Conservation (phyloP, 2,329 filamentous ascomycete species). For the Penicillium nordicum region DNA sequence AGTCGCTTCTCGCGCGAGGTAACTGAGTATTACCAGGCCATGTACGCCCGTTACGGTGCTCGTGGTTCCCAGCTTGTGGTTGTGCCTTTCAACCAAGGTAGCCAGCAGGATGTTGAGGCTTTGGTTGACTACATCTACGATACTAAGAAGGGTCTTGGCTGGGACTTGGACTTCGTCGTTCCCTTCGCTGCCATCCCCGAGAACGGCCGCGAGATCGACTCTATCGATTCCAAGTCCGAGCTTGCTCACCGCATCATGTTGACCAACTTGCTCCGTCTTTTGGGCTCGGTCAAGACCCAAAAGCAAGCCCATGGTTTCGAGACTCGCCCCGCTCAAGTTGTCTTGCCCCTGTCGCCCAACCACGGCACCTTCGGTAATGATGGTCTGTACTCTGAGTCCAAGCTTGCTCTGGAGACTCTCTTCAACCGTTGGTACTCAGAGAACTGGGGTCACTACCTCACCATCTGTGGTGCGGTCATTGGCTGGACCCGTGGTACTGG, state of each 20-base stretch:
- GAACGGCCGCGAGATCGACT: slow-evolving; percentile 95
- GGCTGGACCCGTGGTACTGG: slow-evolving; percentile 98
- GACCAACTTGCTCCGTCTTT: slow-evolving; percentile 88
- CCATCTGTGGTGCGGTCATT: slow-evolving; percentile 96
- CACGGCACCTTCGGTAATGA: slow-evolving; percentile 98
- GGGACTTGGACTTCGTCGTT: slow-evolving; percentile 95
- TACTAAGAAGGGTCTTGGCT: slow-evolving; percentile 89
- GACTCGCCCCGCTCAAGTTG: slow-evolving; percentile 93
- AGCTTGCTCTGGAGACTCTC: slow-evolving; percentile 91
- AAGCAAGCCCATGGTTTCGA: slow-evolving; percentile 86
- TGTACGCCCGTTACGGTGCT: slow-evolving; percentile 92
- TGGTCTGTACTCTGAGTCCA: slow-evolving; percentile 96
- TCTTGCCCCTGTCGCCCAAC: slow-evolving; percentile 92
- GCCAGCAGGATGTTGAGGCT: slow-evolving; percentile 95
- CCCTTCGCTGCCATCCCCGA: slow-evolving; percentile 97
- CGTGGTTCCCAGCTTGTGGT: slow-evolving; percentile 95
- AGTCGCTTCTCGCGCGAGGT: slow-evolving; percentile 95
- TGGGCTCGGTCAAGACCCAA: slow-evolving; percentile 85
- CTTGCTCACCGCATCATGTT: slow-evolving; percentile 98
- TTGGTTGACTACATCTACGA: slow-evolving; percentile 96
- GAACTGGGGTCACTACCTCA: slow-evolving; percentile 95
- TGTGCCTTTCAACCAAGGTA: slow-evolving; percentile 98
- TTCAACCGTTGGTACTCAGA: slow-evolving; percentile 99
- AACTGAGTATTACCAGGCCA: slow-evolving; percentile 98
- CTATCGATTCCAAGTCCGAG: slow-evolving; percentile 95